Evolutionary conservation across 768 basidiomycete genomes (phyloP).

Genomic region (Grammothele lineata): DNA sequence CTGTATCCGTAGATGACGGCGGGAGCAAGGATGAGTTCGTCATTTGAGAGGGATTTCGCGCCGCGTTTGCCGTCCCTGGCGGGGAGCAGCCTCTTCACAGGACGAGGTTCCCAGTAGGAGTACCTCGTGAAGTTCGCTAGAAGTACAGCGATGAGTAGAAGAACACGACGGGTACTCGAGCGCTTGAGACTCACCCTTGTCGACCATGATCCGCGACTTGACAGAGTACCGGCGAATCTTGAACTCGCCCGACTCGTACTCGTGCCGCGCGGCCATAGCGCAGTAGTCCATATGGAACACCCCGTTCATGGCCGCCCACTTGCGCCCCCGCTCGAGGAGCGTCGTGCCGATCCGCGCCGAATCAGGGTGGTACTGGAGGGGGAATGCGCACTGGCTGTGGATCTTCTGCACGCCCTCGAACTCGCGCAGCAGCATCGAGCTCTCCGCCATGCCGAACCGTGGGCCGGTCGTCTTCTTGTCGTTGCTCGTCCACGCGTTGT

Average conservation of each 20-base stretch:
- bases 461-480: slow-evolving; percentile 9
- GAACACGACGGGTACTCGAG: too few relatives aligned
- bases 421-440: slow-evolving; percentile 29
- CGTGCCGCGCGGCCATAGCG: slow-evolving; percentile 39
- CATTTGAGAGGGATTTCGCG: slow-evolving; percentile 26
- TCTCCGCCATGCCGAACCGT: slow-evolving; percentile 31
- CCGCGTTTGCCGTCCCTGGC: slow-evolving; percentile 12
- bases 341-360: slow-evolving; percentile 33
- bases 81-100: background rate
- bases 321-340: slow-evolving; percentile 46
- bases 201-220: slow-evolving; percentile 58
- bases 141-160: too few relatives aligned
- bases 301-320: slow-evolving; percentile 49
- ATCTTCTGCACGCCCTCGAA: slow-evolving; percentile 51
- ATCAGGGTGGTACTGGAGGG: slow-evolving; percentile 45
- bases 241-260: slow-evolving; percentile 16
- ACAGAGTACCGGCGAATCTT: slow-evolving; percentile 46
- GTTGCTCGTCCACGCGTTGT: background rate
- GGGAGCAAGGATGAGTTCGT: slow-evolving; percentile 50
- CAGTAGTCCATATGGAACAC: slow-evolving; percentile 32
- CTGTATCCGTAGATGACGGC: slow-evolving; percentile 59
- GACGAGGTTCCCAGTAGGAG: slow-evolving; percentile 1
- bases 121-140: slow-evolving; percentile 49
- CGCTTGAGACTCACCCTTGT: slow-evolving; percentile 41
- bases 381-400: slow-evolving; percentile 44